Evolutionary conservation across 2,329 filamentous ascomycete species (phyloP), one percentile per base, ranked within the genome.

Genomic region (Bipolaris sorokiniana): DNA sequence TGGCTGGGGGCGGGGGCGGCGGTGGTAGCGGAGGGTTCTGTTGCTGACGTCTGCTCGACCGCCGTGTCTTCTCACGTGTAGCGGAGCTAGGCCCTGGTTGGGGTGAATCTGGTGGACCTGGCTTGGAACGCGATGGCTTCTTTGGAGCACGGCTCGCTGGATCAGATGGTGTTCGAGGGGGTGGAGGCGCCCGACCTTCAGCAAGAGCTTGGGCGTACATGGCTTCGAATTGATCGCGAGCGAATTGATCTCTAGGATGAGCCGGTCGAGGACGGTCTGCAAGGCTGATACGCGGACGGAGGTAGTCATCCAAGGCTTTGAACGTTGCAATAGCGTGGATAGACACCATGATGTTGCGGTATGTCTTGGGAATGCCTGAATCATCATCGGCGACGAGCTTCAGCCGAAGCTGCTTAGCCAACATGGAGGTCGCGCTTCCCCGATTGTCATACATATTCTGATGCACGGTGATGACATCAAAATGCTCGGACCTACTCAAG

Each of bases 291-390:
- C 94, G 86, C 7, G 95, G 95, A 36, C 95, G 88, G 41, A 99
- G 83, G 75, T 98, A 99, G 73, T 99, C 95, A 72, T 98, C 95
- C 22, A 99, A 80, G 0, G 94, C 91, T 76, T 97, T 98, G 81
- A 99, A 98, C 0, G 93, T 98, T 2, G 95, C 94, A 70, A 99
- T 98, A 15, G 95, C 95, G 75, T 99, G 95, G 55, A 99, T 99
- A 0, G 92, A 96, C 1, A 99, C 95, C 90, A 97, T 97, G 62
- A 99, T 96, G 65, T 94, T 97, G 20, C 91, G 86, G 73, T 96
- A 98, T 0, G 89, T 83, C 34, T 88, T 85, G 16, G 95, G 95
- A 58, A 99, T 95, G 47, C 95, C 91, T 0, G 92, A 94, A 45
- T 93, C 89, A 1, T 96, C 93, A 65, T 96, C 93, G 1, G 95